Evolutionary conservation across 2,329 filamentous ascomycete genomes (phyloP).

Genomic region (Fusarium poae): DNA sequence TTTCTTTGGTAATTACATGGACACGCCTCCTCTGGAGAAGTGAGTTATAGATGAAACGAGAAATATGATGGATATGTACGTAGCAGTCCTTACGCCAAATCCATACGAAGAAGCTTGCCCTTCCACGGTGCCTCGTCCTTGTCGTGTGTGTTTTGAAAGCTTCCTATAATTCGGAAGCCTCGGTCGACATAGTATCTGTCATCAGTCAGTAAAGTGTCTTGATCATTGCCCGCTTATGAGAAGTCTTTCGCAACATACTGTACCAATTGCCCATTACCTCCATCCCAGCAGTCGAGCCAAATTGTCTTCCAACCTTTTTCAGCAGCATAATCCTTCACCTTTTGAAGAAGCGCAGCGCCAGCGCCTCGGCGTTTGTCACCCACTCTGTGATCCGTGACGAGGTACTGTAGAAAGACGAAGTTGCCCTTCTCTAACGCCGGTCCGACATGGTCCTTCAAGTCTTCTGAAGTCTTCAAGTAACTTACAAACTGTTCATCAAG

Average conservation of each 20-base stretch:
- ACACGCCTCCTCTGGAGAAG: slow-evolving; percentile 36
- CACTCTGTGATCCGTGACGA: slow-evolving; percentile 33
- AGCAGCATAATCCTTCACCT: slow-evolving; percentile 36
- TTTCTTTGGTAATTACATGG: slow-evolving; percentile 31
- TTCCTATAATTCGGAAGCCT: slow-evolving; percentile 32
- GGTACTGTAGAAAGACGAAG: slow-evolving; percentile 35
- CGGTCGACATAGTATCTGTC: slow-evolving; percentile 40
- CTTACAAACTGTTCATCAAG: slow-evolving; percentile 15
- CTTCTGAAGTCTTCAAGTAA: slow-evolving; percentile 29
- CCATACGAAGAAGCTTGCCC: slow-evolving; percentile 39
- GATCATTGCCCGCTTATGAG: background rate
- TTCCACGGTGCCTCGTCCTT: slow-evolving; percentile 20
- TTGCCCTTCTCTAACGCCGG: slow-evolving; percentile 29
- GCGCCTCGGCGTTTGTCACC: slow-evolving; percentile 31
- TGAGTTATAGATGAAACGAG: background rate
- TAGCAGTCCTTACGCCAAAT: slow-evolving; percentile 24
- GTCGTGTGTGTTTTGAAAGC: slow-evolving; percentile 17
- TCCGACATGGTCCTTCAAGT: slow-evolving; percentile 23
- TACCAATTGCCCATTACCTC: slow-evolving; percentile 43
- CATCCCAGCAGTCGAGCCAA: slow-evolving; percentile 50
- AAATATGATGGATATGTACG: background rate
- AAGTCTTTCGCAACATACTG: slow-evolving; percentile 21
- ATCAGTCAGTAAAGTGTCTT: slow-evolving; percentile 19
- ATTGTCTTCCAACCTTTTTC: slow-evolving; percentile 35
- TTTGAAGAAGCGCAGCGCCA: slow-evolving; percentile 31